These are phyloP conservation scores for Hypoxylon sp. DNA, from an alignment of 2,329 filamentous ascomycete genomes.

Conservation along the genomic window DNA sequence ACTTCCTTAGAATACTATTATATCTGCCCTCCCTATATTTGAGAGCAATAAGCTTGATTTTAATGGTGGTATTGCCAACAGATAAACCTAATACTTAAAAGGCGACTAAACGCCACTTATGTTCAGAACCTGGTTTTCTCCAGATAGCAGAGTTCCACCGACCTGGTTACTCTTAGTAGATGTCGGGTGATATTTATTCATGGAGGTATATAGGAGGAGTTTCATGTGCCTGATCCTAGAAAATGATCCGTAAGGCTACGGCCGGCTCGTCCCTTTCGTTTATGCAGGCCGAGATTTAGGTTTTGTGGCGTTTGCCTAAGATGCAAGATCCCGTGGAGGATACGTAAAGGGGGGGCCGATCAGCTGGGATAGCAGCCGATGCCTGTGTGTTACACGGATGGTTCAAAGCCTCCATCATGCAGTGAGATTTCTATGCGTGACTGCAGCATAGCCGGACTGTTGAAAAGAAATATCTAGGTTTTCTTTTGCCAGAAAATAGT, in stretches of 20 bases:
- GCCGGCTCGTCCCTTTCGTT: slow-evolving; percentile 37
- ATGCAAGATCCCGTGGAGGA: slow-evolving; percentile 41
- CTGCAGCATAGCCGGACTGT: not conserved
- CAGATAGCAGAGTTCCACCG: slow-evolving; percentile 9
- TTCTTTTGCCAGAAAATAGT: slow-evolving; percentile 1
- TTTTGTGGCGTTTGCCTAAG: slow-evolving; percentile 32
- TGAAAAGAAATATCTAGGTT: not conserved
- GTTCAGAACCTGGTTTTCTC: not conserved
- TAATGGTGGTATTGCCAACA: not conserved
- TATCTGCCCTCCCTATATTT: not conserved
- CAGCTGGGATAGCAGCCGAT: slow-evolving; percentile 3
- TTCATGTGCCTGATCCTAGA: slow-evolving; percentile 24
- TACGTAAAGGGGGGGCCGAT: slow-evolving; percentile 21
- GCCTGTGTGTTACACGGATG: slow-evolving; percentile 9
- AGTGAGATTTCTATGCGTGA: slow-evolving; percentile 1
- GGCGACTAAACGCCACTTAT: not conserved
- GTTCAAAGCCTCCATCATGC: slow-evolving; percentile 3
- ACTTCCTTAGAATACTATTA: not conserved
- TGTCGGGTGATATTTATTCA: not conserved
- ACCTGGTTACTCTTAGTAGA: slow-evolving; percentile 4
- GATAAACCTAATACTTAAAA: not conserved
- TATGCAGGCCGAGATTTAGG: slow-evolving; percentile 36
- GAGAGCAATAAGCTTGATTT: not conserved
- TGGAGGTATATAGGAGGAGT: slow-evolving; percentile 2
- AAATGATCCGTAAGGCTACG: slow-evolving; percentile 29